These are phyloP conservation scores for Scedosporium apiospermum DNA, from an alignment of 2,329 filamentous ascomycete species.

Conservation along the genomic window DNA sequence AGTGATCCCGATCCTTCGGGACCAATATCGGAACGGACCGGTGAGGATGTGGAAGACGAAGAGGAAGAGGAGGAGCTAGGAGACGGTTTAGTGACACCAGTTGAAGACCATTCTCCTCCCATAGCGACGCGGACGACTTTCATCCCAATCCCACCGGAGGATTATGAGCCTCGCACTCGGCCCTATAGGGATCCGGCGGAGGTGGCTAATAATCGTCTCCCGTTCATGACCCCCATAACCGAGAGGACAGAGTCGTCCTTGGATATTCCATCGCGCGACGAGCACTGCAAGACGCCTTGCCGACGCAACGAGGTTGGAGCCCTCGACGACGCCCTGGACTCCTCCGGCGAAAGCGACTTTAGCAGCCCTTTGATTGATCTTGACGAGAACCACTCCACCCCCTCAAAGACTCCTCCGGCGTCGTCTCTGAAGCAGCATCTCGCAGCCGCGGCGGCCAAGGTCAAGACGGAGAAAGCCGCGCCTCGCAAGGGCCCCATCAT, in stretches of 20 bases:
- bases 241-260: slow-evolving; percentile 89
- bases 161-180: slow-evolving; percentile 69
- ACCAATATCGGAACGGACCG: slow-evolving; percentile 11
- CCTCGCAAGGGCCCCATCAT: slow-evolving; percentile 63
- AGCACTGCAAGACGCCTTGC: slow-evolving; percentile 69
- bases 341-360: slow-evolving; percentile 23
- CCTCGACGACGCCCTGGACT: background rate
- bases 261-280: slow-evolving; percentile 47
- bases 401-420: slow-evolving; percentile 29
- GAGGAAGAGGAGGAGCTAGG: slow-evolving; percentile 22
- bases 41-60: slow-evolving; percentile 26
- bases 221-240: slow-evolving; percentile 98
- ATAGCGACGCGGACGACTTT: slow-evolving; percentile 56
- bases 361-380: slow-evolving; percentile 70
- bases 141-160: slow-evolving; percentile 73
- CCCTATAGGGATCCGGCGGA: slow-evolving; percentile 74
- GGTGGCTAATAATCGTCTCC: slow-evolving; percentile 80
- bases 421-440: slow-evolving; percentile 11
- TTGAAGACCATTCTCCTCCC: slow-evolving; percentile 25
- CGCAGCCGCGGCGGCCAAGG: slow-evolving; percentile 14
- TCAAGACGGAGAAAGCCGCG: slow-evolving; percentile 26
- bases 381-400: slow-evolving; percentile 31
- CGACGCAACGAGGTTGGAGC: slow-evolving; percentile 27
- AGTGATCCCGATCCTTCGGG: slow-evolving; percentile 19
- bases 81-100: slow-evolving; percentile 34